A percentile compares a stretch with the other conserved stretches of the same genome.
Evolutionary conservation across 768 basidiomycete genomes (phyloP).

Genomic region (Ramaria sp.): DNA sequence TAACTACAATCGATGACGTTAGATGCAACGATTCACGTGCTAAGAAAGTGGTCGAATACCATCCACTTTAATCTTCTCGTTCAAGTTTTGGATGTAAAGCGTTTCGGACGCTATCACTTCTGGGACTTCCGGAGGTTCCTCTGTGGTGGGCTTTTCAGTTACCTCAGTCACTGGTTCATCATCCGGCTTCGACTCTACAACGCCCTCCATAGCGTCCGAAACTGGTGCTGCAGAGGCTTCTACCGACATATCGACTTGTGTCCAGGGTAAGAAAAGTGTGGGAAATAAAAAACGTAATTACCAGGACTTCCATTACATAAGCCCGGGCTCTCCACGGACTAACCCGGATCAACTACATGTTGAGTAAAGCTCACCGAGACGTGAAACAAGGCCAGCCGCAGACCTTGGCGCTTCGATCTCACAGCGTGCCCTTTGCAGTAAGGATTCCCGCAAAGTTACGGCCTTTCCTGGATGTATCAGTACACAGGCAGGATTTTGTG

Average conservation of each 20-base stretch:
- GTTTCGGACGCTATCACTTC: conserved; percentile 55
- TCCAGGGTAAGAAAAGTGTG: too few species aligned
- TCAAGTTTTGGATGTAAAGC: conserved; percentile 91
- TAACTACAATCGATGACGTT: conserved; percentile 37
- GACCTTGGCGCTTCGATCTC: too few species aligned
- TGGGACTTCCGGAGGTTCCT: conserved; percentile 6
- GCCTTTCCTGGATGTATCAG: too few species aligned
- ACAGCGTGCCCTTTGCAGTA: too few species aligned
- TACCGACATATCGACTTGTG: background rate
- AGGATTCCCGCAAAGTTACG: too few species aligned
- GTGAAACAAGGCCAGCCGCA: too few species aligned
- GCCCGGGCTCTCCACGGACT: too few species aligned
- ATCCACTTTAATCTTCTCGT: conserved; percentile 84
- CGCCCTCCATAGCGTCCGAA: conserved; percentile 9
- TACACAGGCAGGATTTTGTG: too few species aligned
- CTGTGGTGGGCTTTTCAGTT: background rate
- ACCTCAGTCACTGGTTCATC: background rate
- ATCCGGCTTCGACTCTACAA: background rate
- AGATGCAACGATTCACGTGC: conserved; percentile 8
- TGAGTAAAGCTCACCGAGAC: too few species aligned
- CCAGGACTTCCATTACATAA: too few species aligned
- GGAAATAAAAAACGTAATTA: too few species aligned
- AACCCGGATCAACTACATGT: too few species aligned
- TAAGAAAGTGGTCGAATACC: conserved; percentile 30
- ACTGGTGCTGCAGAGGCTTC: background rate